phyloP scores from a whole-genome alignment of 371 early-diverging fungal species.

The Mucor mucedo region DNA sequence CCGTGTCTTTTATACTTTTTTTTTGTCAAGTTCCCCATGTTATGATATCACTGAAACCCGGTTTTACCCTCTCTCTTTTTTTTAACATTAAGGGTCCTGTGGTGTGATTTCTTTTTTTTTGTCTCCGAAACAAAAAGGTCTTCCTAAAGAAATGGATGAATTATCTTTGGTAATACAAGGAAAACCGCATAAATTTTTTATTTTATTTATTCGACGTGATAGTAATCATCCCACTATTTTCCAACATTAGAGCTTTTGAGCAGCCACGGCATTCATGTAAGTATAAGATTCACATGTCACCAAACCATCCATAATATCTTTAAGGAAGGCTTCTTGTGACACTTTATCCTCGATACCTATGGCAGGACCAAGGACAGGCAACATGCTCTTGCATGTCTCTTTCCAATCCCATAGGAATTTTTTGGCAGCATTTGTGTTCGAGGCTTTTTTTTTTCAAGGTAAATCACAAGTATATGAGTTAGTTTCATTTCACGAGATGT shows the following conservation, averaged over 20 bases:
- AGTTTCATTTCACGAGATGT: no score
- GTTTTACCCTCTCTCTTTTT: not conserved
- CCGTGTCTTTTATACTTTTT: not conserved
- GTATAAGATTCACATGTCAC: conserved; percentile 9
- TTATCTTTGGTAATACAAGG: not conserved
- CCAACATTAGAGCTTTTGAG: conserved; percentile 7
- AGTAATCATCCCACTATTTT: not conserved
- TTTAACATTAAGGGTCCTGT: not conserved
- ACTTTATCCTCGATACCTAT: conserved; percentile 13
- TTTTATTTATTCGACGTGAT: not conserved
- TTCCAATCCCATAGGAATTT: conserved; percentile 35
- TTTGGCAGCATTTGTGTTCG: conserved; percentile 19
- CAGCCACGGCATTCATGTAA: conserved; percentile 19
- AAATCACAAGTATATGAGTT: not conserved
- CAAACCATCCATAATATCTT: not conserved
- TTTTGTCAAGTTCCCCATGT: not conserved
- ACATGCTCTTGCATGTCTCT: conserved; percentile 19
- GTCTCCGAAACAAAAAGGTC: not conserved
- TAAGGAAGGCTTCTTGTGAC: conserved; percentile 6
- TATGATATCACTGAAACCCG: not conserved
- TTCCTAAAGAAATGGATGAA: not conserved
- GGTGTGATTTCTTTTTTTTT: not conserved
- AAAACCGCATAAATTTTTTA: not conserved
- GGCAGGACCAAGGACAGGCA: conserved; percentile 21
- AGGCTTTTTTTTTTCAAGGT: conserved; percentile 7